Base-by-base conservation (phyloP, 345 rosid genomes). In the Lumnitzera littorea region DNA sequence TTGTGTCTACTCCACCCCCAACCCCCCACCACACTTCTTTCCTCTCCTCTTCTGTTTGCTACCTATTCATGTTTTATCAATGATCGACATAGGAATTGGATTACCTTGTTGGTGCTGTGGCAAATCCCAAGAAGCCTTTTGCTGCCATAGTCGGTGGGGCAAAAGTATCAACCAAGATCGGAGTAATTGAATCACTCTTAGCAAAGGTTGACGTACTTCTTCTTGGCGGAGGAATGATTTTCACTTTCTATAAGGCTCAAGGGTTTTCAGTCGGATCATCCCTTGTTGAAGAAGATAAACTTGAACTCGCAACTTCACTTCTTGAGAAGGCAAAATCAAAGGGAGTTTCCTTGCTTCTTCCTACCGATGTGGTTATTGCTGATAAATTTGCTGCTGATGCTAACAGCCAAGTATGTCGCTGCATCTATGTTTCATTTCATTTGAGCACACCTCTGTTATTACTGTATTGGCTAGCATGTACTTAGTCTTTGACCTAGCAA, bases 181-280 rank as follows among this genome's bases (percentile, higher is more conserved):
- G 94, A 51, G 98, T 92, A 46, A 92, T 92, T 0, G 98, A 92
- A 56, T 92, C 96, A 1, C 96, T 92, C 50, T 82, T 92, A 56
- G 89, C 67, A 68, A 92, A 82, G 74, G 83, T 81, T 71, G 96
- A 92, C 59, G 63, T 87, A 48, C 94, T 92, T 50, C 67, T 92
- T 48, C 86, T 92, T 27, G 98, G 98, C 58, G 98, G 98, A 78
- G 98, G 98, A 58, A 92, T 92, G 98, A 92, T 89, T 62, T 92
- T 76, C 67, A 92, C 98, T 24, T 92, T 92, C 83, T 92, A 89
- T 94, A 92, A 92, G 74, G 98, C 98, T 15, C 98, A 92, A 70
- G 96, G 96, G 43, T 65, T 70, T 17, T 48, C 78, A 5, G 94
- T 92, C 46, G 98, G 98, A 17, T 79, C 96, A 27, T 92, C 98